Evolutionary conservation across 805 yeast genomes (phyloP), one percentile per base, ranked within the genome.

Genomic region (Cyberlindnera mycetangii): DNA sequence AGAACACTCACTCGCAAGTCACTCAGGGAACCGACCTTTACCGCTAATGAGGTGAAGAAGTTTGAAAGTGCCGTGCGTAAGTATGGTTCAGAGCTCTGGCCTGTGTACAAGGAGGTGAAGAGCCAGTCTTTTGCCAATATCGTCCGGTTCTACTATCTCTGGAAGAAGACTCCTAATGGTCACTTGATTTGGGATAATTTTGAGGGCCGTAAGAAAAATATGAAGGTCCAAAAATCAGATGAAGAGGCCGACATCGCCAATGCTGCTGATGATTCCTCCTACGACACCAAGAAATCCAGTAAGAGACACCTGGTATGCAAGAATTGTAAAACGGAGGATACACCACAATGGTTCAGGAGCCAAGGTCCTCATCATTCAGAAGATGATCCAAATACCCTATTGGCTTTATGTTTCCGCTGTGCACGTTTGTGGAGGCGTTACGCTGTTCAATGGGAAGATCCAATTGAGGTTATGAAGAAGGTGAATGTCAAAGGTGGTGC

Each of bases 391-490:
- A 58, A 66, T 6, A 55, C 67, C 1, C 66, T 79, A 2, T 64
- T 70, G 14, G 97, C 89, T 0, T 67, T 92, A 12, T 92, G 99
- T 62, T 66, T 75, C 22, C 71, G 98, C 42, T 92, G 99, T 68
- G 96, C 97, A 0, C 74, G 85, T 46, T 59, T 93, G 22, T 92
- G 98, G 98, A 74, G 96, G 61, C 69, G 95, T 32, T 92, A 92
- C 62, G 97, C 89, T 0, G 81, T 87, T 0, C 72, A 70, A 9
- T 93, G 98, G 98, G 88, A 83, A 52, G 80, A 79, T 27, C 96
- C 96, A 0, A 53, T 65, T 19, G 89, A 82, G 42, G 80, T 87
- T 0, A 64, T 79, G 34, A 77, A 72, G 59, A 78, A 76, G 47
- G 44, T 53, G 2, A 61, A 54, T 15, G 68, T 65, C 47, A 61